Conservation (phyloP, 1,284 basidiomycete species). For the Volvariella surrecta region DNA sequence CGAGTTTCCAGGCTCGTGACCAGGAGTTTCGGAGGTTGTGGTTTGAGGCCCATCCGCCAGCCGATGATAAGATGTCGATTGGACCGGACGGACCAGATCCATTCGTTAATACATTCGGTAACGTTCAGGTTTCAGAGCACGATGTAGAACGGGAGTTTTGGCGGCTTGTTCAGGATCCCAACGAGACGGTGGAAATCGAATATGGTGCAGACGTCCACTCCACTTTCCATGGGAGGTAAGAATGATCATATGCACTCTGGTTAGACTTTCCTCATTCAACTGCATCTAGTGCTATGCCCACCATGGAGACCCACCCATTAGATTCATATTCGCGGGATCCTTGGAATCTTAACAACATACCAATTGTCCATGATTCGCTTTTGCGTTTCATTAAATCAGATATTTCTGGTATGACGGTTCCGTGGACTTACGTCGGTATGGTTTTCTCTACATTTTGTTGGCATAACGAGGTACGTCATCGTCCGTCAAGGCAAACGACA, state of each 20-base stretch:
- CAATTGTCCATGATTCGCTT: constrained; percentile 82
- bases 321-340: constrained; percentile 85
- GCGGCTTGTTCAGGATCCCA: constrained; percentile 84
- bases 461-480: constrained; percentile 85
- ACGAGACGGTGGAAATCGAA: constrained; percentile 95
- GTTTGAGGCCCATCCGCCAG: constrained; percentile 76
- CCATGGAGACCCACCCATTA: constrained; percentile 86
- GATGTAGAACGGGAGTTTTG: constrained; percentile 97
- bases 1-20: constrained; percentile 90
- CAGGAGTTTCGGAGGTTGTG: constrained; percentile 82
- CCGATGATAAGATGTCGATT: constrained; percentile 17
- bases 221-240: constrained; percentile 90
- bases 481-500: background rate
- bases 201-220: constrained; percentile 99
- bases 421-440: constrained; percentile 99
- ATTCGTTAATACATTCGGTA: constrained; percentile 52
- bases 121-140: constrained; percentile 70
- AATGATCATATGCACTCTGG: constrained; percentile 2
- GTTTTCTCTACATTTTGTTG: constrained; percentile 99
- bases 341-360: constrained; percentile 98
- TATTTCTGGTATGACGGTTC: constrained; percentile 99
- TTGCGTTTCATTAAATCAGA: constrained; percentile 95
- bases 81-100: constrained; percentile 23
- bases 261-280: constrained; percentile 5
- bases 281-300: constrained; percentile 79